These are phyloP conservation scores for Alternaria novae-zelandiae DNA, from an alignment of 2,329 filamentous ascomycete species.

Conservation along the genomic window DNA sequence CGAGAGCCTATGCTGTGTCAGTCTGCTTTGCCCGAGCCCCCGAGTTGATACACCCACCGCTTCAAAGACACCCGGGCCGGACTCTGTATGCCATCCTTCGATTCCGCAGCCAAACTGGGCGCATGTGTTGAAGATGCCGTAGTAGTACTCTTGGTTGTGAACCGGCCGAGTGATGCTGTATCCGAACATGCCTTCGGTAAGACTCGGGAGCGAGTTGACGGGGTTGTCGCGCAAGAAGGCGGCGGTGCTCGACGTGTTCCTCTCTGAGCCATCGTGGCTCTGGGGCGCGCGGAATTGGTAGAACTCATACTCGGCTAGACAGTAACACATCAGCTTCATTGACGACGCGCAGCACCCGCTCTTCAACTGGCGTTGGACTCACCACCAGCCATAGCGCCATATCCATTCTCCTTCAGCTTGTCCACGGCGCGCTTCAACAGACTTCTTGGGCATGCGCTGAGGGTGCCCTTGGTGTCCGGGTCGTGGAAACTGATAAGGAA, in stretches of 20 bases:
- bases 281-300: conserved; percentile 81
- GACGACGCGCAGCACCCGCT: conserved; percentile 19
- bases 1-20: conserved; percentile 70
- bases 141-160: conserved; percentile 92
- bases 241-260: conserved; percentile 72
- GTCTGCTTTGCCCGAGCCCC: background rate
- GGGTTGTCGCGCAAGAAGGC: conserved; percentile 76
- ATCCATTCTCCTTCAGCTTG: conserved; percentile 72
- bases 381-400: conserved; percentile 90
- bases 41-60: conserved; percentile 61
- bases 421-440: conserved; percentile 72
- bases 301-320: conserved; percentile 89
- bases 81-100: conserved; percentile 96
- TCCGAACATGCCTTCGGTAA: conserved; percentile 95
- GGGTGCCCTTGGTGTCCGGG: conserved; percentile 73
- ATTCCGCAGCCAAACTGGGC: conserved; percentile 78
- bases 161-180: conserved; percentile 87
- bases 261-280: conserved; percentile 57
- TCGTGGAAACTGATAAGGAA: conserved; percentile 85
- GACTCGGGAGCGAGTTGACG: conserved; percentile 72
- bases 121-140: conserved; percentile 83
- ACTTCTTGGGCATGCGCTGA: conserved; percentile 81
- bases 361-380: conserved; percentile 41
- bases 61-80: conserved; percentile 92
- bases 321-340: conserved; percentile 25